phyloP scores from a whole-genome alignment of 2,329 filamentous ascomycete genomes.

The Zymoseptoria passerinii region DNA sequence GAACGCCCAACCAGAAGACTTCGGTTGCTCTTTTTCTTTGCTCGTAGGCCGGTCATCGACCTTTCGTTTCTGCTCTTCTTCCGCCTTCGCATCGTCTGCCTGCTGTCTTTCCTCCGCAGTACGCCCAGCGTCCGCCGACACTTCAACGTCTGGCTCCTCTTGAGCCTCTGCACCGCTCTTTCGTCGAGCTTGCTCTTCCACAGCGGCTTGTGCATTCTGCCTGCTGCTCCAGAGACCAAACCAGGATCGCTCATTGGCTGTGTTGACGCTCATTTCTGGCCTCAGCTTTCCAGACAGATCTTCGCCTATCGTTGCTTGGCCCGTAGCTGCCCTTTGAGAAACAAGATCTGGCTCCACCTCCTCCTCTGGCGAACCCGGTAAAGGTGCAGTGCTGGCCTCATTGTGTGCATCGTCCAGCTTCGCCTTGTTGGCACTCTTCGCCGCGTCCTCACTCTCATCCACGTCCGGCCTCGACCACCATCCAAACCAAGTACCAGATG shows the following conservation, averaged over 20 bases:
- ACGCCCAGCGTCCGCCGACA: constrained; percentile 6
- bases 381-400: constrained; percentile 34
- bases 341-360: not conserved
- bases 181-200: constrained; percentile 17
- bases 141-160: constrained; percentile 16
- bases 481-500: constrained; percentile 35
- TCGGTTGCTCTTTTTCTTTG: constrained; percentile 25
- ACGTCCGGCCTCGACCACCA: constrained; percentile 46
- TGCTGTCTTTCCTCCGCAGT: constrained; percentile 4
- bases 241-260: constrained; percentile 33
- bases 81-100: constrained; percentile 4
- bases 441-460: constrained; percentile 28
- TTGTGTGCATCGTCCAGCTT: constrained; percentile 22
- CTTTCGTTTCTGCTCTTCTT: constrained; percentile 1
- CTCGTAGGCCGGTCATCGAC: not conserved
- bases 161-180: constrained; percentile 9
- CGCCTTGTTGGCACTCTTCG: constrained; percentile 21
- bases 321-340: not conserved
- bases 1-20: constrained; percentile 66
- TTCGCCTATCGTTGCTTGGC: constrained; percentile 1
- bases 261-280: constrained; percentile 20
- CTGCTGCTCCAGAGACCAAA: constrained; percentile 43
- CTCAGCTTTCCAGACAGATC: constrained; percentile 5
- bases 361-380: constrained; percentile 29
- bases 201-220: constrained; percentile 34